Conservation (phyloP, 192 early-diverging fungal species). For the Chytriomyces confervae region DNA sequence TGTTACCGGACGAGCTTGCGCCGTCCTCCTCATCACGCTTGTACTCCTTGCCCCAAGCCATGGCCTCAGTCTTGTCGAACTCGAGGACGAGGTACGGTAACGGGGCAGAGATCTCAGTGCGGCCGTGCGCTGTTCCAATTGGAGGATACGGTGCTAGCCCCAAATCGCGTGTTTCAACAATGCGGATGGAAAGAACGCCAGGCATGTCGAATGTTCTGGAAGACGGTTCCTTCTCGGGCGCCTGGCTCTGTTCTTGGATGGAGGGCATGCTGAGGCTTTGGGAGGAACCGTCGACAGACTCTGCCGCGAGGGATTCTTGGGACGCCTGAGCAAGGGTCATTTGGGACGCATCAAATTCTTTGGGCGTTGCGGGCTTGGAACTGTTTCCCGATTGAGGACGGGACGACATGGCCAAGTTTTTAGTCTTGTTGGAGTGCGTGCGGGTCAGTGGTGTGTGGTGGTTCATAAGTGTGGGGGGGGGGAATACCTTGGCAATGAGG, state of each 20-base stretch:
- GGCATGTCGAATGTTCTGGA: constrained; percentile 5
- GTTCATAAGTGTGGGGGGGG: neutral
- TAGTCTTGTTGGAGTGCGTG: neutral
- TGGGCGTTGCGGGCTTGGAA: constrained; percentile 18
- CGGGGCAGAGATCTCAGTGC: neutral
- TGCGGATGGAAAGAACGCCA: constrained; percentile 26
- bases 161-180: constrained; percentile 29
- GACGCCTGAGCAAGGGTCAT: constrained; percentile 26
- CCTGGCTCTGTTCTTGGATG: neutral
- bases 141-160: neutral
- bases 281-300: neutral
- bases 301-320: constrained; percentile 9
- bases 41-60: constrained; percentile 43
- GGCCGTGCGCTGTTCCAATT: neutral
- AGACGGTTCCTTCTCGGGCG: neutral
- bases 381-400: neutral
- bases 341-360: constrained; percentile 19
- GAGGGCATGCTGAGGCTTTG: constrained; percentile 7
- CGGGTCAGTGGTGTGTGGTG: neutral
- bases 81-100: constrained; percentile 82
- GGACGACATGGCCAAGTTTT: constrained; percentile 22
- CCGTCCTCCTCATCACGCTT: constrained; percentile 19
- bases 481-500: constrained; percentile 28
- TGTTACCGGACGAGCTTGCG: neutral
- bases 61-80: constrained; percentile 91